These are phyloP conservation scores for Nitzschia sp. DNA, from an alignment of 108 stramenopile genomes.

Conservation along the genomic window DNA sequence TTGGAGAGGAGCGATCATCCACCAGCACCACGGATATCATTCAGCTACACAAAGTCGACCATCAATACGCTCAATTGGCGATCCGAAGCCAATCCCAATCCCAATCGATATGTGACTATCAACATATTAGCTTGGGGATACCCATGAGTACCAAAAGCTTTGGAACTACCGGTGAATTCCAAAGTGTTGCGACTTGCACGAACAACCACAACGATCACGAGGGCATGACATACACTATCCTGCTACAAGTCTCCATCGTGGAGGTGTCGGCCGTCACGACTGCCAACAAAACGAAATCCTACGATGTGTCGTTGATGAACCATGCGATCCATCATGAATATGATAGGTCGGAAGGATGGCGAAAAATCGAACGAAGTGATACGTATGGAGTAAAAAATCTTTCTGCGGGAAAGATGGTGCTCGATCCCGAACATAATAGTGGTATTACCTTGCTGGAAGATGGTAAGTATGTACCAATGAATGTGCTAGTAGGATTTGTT, in stretches of 20 bases:
- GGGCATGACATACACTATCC: neutral
- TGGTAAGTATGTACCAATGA: neutral
- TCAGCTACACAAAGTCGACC: neutral
- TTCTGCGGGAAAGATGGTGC: neutral
- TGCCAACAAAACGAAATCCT: neutral
- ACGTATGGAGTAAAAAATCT: neutral
- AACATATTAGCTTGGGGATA: neutral
- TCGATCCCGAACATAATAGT: neutral
- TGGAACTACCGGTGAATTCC: slow-evolving; percentile 4
- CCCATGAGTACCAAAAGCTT: neutral
- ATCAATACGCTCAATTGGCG: neutral
- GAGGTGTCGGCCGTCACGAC: neutral
- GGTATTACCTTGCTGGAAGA: neutral
- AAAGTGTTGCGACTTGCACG: neutral
- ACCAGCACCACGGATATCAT: neutral
- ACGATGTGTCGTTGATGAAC: neutral
- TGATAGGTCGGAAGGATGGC: neutral
- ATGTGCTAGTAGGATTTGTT: neutral
- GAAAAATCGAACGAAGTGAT: neutral
- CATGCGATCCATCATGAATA: neutral
- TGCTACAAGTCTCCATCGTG: neutral
- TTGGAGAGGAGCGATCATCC: neutral
- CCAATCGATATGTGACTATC: neutral
- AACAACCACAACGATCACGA: too few relatives aligned
- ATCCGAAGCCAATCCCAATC: neutral